Percentiles rank a stretch among this genome's conserved stretches.
These are phyloP conservation scores for Harringtonia aguacate DNA, from an alignment of 2,329 filamentous ascomycete species.

Conservation along the genomic window DNA sequence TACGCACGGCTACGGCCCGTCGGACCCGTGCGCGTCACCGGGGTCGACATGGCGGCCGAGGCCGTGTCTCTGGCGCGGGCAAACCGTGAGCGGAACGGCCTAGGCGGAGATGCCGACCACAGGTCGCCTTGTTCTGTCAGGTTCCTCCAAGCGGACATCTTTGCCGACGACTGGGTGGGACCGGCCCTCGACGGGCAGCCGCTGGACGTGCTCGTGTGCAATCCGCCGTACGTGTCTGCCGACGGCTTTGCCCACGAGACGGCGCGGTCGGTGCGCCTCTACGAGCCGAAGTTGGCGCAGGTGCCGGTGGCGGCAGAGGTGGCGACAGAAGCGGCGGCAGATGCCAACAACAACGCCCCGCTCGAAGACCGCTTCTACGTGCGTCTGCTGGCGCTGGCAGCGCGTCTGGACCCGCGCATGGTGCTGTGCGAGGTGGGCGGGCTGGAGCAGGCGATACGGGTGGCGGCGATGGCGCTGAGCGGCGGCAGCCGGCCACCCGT, in stretches of 20 bases:
- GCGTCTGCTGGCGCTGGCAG: slow-evolving; percentile 46
- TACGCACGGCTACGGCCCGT: slow-evolving; percentile 37
- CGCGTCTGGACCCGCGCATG: slow-evolving; percentile 36
- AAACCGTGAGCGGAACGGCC: slow-evolving; percentile 49
- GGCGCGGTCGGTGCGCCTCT: slow-evolving; percentile 63
- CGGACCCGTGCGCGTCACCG: slow-evolving; percentile 42
- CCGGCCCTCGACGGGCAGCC: not conserved
- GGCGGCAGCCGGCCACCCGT: slow-evolving; percentile 14
- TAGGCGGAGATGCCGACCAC: not conserved
- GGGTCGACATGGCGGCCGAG: slow-evolving; percentile 59
- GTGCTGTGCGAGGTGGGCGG: slow-evolving; percentile 65
- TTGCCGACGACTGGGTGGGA: slow-evolving; percentile 27
- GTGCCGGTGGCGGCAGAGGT: slow-evolving; percentile 34
- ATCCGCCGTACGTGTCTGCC: slow-evolving; percentile 82
- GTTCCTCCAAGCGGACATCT: slow-evolving; percentile 28
- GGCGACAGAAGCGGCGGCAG: slow-evolving; percentile 2
- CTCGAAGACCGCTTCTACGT: slow-evolving; percentile 55
- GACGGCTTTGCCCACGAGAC: slow-evolving; percentile 51
- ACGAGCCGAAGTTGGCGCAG: slow-evolving; percentile 71
- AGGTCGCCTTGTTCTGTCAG: slow-evolving; percentile 8
- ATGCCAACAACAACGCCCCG: slow-evolving; percentile 3
- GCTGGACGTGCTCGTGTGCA: slow-evolving; percentile 65
- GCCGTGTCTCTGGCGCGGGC: slow-evolving; percentile 55
- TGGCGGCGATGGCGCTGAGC: slow-evolving; percentile 37
- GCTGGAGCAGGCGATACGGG: slow-evolving; percentile 53